Conservation (phyloP, 495 filamentous ascomycete species). For the Penicillium pulvis region DNA sequence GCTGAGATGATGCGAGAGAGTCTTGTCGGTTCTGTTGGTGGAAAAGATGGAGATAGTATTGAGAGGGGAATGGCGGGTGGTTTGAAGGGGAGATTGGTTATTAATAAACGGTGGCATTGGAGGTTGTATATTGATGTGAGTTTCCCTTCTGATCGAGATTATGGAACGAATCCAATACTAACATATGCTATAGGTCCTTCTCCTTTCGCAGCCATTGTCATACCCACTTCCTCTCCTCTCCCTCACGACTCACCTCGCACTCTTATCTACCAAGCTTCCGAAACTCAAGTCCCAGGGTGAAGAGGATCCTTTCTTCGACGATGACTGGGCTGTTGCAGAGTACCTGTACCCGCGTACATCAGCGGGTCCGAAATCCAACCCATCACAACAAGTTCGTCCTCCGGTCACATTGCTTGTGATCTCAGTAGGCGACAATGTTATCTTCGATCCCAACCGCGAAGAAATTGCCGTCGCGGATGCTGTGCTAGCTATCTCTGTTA, state of each 20-base stretch:
- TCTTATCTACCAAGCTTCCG: conserved; percentile 83
- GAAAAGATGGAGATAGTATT: conserved; percentile 11
- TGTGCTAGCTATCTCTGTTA: conserved; percentile 77
- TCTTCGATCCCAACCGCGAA: conserved; percentile 89
- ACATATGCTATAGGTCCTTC: conserved; percentile 66
- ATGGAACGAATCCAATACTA: neutral
- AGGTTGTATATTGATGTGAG: conserved; percentile 91
- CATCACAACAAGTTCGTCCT: conserved; percentile 52
- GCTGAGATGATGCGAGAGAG: conserved; percentile 86
- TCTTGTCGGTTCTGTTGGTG: conserved; percentile 60
- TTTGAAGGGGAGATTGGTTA: conserved; percentile 71
- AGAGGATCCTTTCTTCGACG: conserved; percentile 97
- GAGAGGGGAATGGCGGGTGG: conserved; percentile 53
- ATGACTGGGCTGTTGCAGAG: conserved; percentile 87
- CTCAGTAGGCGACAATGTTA: conserved; percentile 80
- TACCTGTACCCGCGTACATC: conserved; percentile 68
- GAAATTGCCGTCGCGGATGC: conserved; percentile 91
- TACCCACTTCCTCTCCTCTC: conserved; percentile 92
- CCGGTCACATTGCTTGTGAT: conserved; percentile 90
- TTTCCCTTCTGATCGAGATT: conserved; percentile 2
- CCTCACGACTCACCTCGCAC: conserved; percentile 92
- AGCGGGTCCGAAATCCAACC: conserved; percentile 4
- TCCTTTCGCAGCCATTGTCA: conserved; percentile 87
- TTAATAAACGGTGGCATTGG: conserved; percentile 93
- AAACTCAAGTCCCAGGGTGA: conserved; percentile 79